Conservation (phyloP, 306 rosid genomes). For the Sicyos baderoa region DNA sequence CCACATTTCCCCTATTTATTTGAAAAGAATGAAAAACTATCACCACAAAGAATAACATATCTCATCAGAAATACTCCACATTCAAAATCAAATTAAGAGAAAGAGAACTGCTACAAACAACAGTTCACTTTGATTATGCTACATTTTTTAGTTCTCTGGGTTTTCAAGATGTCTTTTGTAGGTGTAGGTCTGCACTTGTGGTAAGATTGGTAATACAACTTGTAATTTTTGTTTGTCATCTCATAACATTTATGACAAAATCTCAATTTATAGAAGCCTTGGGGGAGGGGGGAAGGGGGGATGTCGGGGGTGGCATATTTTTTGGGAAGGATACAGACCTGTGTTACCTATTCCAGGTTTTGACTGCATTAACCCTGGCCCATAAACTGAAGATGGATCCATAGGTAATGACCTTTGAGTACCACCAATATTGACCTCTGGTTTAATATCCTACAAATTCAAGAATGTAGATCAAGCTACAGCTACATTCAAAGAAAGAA, state of each 20-base stretch:
- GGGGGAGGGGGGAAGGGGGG: neutral
- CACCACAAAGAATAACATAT: neutral
- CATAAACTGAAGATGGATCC: slow-evolving; percentile 80
- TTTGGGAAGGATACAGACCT: slow-evolving; percentile 35
- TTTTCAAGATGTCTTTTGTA: neutral
- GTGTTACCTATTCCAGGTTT: slow-evolving; percentile 71
- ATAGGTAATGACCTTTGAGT: slow-evolving; percentile 71
- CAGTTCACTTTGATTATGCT: neutral
- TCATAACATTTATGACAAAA: neutral
- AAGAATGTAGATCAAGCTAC: slow-evolving; percentile 12
- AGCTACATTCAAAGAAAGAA: slow-evolving; percentile 13
- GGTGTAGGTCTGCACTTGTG: neutral
- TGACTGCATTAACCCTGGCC: slow-evolving; percentile 72
- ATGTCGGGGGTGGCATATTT: neutral
- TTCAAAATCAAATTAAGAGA: neutral
- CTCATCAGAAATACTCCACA: neutral
- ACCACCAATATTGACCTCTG: slow-evolving; percentile 58
- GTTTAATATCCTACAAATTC: slow-evolving; percentile 50
- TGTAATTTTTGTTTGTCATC: neutral
- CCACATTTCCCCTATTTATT: neutral
- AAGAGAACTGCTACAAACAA: slow-evolving; percentile 12
- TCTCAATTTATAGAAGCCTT: slow-evolving; percentile 1
- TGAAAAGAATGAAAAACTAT: neutral
- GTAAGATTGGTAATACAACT: neutral
- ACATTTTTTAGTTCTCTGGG: neutral